Evolutionary conservation across 495 filamentous ascomycete genomes (phyloP).

Genomic region (Ramalina intermedia): DNA sequence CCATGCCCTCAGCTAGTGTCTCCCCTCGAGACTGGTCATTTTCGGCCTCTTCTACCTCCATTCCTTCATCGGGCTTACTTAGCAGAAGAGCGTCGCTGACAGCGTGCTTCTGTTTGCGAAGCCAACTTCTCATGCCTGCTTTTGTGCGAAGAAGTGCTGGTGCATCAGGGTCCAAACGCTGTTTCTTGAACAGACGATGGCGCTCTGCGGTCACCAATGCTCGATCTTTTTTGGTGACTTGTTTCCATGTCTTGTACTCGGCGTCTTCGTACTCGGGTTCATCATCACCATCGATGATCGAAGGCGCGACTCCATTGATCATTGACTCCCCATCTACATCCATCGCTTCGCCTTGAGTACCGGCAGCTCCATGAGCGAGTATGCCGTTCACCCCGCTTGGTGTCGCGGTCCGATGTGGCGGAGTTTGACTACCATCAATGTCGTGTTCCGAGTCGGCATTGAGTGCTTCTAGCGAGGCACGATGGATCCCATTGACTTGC

Average conservation of each 20-base stretch:
- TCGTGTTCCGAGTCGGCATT: slow-evolving; percentile 49
- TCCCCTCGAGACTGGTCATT: slow-evolving; percentile 41
- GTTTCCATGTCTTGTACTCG: slow-evolving; percentile 96
- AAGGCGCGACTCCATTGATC: slow-evolving; percentile 40
- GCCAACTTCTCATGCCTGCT: slow-evolving; percentile 66
- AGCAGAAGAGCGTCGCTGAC: slow-evolving; percentile 27
- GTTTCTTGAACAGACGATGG: slow-evolving; percentile 68
- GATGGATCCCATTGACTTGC: not conserved
- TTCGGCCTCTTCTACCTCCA: slow-evolving; percentile 28
- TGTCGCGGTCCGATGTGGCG: slow-evolving; percentile 63
- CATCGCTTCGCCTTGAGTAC: slow-evolving; percentile 64
- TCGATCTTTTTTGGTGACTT: slow-evolving; percentile 91
- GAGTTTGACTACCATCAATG: slow-evolving; percentile 62
- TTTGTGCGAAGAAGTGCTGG: slow-evolving; percentile 71
- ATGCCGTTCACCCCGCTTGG: slow-evolving; percentile 60
- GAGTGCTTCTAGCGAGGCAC: slow-evolving; percentile 26
- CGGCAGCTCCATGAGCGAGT: slow-evolving; percentile 34
- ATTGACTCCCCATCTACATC: slow-evolving; percentile 60
- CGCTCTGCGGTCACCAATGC: slow-evolving; percentile 67
- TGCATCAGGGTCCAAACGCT: slow-evolving; percentile 74
- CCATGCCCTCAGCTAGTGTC: slow-evolving; percentile 82
- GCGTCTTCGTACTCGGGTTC: slow-evolving; percentile 60
- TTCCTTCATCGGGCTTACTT: slow-evolving; percentile 30
- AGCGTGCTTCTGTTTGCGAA: slow-evolving; percentile 55
- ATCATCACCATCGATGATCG: slow-evolving; percentile 19